phyloP scores from a whole-genome alignment of 257 asterid species.

The Plantago elongata region DNA sequence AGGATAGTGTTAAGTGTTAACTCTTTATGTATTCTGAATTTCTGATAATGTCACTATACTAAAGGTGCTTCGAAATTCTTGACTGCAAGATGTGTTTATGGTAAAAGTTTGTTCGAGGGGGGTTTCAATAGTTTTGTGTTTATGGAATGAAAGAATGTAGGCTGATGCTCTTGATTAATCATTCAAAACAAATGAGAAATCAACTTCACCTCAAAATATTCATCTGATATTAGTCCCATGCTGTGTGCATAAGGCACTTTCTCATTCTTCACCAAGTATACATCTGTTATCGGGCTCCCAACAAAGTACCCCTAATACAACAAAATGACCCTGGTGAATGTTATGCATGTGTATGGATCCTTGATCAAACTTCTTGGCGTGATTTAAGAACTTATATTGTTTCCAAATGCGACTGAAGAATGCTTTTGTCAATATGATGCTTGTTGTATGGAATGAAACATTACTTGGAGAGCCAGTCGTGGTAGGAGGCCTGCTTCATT shows the following conservation, averaged over 20 bases:
- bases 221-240: conserved; percentile 35
- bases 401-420: not conserved
- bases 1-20: not conserved
- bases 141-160: too few relatives aligned
- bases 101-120: too few relatives aligned
- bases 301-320: conserved; percentile 31
- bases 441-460: not conserved
- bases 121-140: too few relatives aligned
- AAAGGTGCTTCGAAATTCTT: too few relatives aligned
- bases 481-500: conserved; percentile 33
- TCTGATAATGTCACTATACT: too few relatives aligned
- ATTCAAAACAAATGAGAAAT: too few relatives aligned
- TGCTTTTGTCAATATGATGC: not conserved
- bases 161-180: too few relatives aligned
- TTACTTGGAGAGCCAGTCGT: conserved; percentile 25
- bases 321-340: not conserved
- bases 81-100: not conserved
- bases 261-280: conserved; percentile 20
- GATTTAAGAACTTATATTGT: not conserved
- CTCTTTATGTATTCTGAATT: not conserved
- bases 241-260: conserved; percentile 29
- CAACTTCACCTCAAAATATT: conserved; percentile 28
- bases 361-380: not conserved
- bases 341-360: not conserved
- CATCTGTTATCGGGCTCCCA: conserved; percentile 29